phyloP scores from a whole-genome alignment of 768 basidiomycete genomes.

The Collybiopsis luxurians region DNA sequence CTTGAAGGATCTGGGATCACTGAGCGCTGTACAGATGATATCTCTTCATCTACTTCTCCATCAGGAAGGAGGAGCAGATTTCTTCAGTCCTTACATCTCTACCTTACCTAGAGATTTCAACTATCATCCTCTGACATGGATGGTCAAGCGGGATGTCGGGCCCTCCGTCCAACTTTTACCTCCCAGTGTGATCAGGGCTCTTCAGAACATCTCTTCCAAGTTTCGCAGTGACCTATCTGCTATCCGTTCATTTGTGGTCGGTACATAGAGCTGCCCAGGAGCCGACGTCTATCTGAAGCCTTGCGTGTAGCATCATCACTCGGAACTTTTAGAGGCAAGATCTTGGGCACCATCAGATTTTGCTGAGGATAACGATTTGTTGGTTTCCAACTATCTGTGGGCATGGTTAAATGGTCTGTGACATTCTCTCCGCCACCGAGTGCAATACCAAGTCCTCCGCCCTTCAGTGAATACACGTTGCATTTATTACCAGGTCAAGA shows the following conservation, averaged over 20 bases:
- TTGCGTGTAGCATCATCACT: background rate
- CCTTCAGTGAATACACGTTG: slow-evolving; percentile 86
- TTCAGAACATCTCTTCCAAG: slow-evolving; percentile 41
- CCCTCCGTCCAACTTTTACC: slow-evolving; percentile 47
- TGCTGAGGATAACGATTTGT: slow-evolving; percentile 1
- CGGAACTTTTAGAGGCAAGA: background rate
- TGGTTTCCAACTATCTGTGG: slow-evolving; percentile 62
- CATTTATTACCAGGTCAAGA: slow-evolving; percentile 65
- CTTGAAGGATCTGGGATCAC: slow-evolving; percentile 12
- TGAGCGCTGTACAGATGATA: slow-evolving; percentile 73
- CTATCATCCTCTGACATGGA: slow-evolving; percentile 83
- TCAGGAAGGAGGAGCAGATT: slow-evolving; percentile 34
- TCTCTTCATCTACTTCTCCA: slow-evolving; percentile 78
- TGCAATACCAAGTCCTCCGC: background rate
- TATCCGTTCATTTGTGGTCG: slow-evolving; percentile 51
- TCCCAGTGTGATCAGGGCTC: slow-evolving; percentile 35
- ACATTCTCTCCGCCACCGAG: background rate
- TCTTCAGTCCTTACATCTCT: slow-evolving; percentile 77
- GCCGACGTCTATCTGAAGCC: background rate
- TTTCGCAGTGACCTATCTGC: slow-evolving; percentile 61
- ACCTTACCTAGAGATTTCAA: slow-evolving; percentile 72
- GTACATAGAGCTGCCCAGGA: slow-evolving; percentile 18
- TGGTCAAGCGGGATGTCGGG: slow-evolving; percentile 27
- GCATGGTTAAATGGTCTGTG: slow-evolving; percentile 85
- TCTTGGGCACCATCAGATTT: background rate